These are phyloP conservation scores for Vaccinium darrowii DNA, from an alignment of 148 eudicot genomes.

Conservation along the genomic window DNA sequence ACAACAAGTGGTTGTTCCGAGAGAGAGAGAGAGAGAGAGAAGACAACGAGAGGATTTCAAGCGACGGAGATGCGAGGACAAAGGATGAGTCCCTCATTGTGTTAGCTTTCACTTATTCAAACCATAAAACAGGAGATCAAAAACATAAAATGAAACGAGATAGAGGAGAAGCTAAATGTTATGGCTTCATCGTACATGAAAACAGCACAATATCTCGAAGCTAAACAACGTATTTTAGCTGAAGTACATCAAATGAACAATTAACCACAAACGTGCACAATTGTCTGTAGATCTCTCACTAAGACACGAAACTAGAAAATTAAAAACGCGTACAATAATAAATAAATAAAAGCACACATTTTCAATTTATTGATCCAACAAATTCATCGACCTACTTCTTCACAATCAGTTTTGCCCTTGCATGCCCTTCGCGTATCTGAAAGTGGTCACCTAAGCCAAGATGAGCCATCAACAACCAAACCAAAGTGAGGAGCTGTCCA, in stretches of 20 bases:
- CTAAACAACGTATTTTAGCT: neutral
- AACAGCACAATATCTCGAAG: neutral
- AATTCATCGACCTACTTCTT: neutral
- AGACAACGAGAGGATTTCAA: too few relatives aligned
- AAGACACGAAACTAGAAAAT: neutral
- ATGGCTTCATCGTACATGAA: neutral
- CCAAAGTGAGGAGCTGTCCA: conserved; percentile 12
- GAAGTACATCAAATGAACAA: neutral
- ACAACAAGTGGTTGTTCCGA: too few relatives aligned
- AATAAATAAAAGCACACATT: neutral
- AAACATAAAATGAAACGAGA: too few relatives aligned
- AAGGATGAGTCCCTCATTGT: too few relatives aligned
- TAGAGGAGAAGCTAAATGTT: too few relatives aligned
- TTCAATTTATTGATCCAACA: neutral
- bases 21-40: too few relatives aligned
- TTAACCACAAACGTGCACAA: neutral
- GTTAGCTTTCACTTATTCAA: too few relatives aligned
- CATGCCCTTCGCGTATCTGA: too few relatives aligned
- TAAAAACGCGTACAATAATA: too few relatives aligned
- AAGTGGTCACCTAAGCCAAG: too few relatives aligned
- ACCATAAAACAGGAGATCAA: neutral
- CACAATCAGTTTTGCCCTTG: neutral
- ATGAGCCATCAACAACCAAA: conserved; percentile 14
- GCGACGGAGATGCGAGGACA: too few relatives aligned
- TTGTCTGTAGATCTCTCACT: neutral